phyloP scores from a whole-genome alignment of 352 stramenopile genomes.

The Heterotrichella gracilis region DNA sequence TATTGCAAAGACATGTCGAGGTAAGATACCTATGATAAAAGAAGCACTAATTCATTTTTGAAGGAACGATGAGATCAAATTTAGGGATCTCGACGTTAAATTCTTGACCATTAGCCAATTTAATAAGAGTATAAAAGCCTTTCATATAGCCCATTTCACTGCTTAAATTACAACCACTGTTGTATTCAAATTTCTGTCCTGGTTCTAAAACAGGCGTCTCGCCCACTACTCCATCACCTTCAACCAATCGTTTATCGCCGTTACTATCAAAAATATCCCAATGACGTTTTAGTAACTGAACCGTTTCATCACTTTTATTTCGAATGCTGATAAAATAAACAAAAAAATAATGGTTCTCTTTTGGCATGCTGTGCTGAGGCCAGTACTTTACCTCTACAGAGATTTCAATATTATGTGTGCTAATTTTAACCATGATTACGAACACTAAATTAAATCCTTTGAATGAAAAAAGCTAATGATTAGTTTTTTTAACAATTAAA shows the following conservation, averaged over 20 bases:
- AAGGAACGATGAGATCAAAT: background rate
- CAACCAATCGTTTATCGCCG: background rate
- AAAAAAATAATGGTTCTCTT: conserved; percentile 9
- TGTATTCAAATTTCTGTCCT: background rate
- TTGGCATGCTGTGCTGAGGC: background rate
- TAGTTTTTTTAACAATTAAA: background rate
- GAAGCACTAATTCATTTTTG: background rate
- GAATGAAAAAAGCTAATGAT: background rate
- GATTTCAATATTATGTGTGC: conserved; percentile 1
- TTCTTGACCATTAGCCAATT: background rate
- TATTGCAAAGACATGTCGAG: no score
- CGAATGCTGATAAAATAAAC: background rate
- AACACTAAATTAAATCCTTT: background rate
- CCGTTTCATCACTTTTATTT: background rate
- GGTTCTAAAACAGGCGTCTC: background rate
- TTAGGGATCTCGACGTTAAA: background rate
- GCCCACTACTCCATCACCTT: background rate
- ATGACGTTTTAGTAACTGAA: background rate
- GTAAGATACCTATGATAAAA: no score
- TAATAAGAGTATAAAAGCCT: background rate
- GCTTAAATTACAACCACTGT: background rate
- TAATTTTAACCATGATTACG: background rate
- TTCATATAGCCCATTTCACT: background rate
- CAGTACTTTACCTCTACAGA: background rate
- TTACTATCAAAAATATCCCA: conserved; percentile 3